Base-by-base conservation (phyloP, 108 stramenopile genomes). In the Fragilaria radians region DNA sequence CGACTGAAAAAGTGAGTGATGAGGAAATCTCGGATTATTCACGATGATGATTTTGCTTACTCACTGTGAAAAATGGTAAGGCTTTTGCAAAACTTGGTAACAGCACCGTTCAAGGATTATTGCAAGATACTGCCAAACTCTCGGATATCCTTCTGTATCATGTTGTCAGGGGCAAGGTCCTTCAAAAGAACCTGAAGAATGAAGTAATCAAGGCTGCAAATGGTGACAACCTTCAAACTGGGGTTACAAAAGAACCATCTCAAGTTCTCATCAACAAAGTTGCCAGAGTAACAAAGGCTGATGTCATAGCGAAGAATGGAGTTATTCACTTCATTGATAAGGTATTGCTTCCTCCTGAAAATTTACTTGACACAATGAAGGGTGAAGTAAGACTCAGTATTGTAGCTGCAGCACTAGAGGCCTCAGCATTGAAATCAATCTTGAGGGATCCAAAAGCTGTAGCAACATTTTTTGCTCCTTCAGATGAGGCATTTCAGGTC, bases 121-220 rank as follows among this genome's bases (percentile, higher is more conserved):
- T 29, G 64, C 62, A 32, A 82, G 86, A 45, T 57, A 55, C 5
- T 47, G 66, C 18, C 52, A 83, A 31, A 71, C 56, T 11, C 79
- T 77, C 77, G 52, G 65, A 36, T 67, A 76, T 59, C n/a, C n/a
- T n/a, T n/a, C n/a, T n/a, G n/a, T n/a, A n/a, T n/a, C n/a, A n/a
- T n/a, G n/a, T n/a, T n/a, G 72, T 69, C 58, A 68, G 81, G 61
- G 66, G 86, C 50, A 87, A 83, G 78, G 66, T 78, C 63, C 83
- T 79, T 66, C 74, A 83, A 54, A 80, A 87, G 54, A 78, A 83
- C 68, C 80, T 77, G 47, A 77, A 82, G n/a, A n/a, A n/a, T n/a
- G n/a, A n/a, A n/a, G n/a, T n/a, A n/a, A n/a, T n/a, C n/a, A n/a
- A n/a, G n/a, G n/a, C n/a, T n/a, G n/a, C n/a, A n/a, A n/a, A n/a